Evolutionary conservation across 495 filamentous ascomycete genomes (phyloP).

Genomic region (Trichocladium uniseriatum): DNA sequence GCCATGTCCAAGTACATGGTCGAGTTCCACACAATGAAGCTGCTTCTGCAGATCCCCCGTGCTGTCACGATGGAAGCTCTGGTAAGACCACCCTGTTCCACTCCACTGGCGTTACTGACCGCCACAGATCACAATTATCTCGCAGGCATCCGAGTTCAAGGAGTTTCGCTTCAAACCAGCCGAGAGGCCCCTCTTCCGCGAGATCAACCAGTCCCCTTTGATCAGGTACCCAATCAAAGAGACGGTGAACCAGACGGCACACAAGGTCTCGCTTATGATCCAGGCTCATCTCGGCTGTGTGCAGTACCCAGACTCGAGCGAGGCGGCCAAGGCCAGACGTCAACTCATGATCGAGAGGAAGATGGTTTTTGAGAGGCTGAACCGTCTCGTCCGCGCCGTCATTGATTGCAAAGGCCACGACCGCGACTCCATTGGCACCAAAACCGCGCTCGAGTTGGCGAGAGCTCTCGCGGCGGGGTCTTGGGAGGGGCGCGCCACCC

Average conservation of each 20-base stretch:
- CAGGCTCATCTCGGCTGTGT: constrained; percentile 71
- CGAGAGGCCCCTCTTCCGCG: constrained; percentile 70
- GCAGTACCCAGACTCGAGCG: constrained; percentile 57
- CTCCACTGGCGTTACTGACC: constrained; percentile 44
- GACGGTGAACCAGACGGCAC: constrained; percentile 56
- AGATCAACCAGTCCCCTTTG: constrained; percentile 64
- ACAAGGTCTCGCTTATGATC: constrained; percentile 83
- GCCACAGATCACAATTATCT: constrained; percentile 35
- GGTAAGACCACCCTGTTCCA: constrained; percentile 39
- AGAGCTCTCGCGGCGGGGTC: constrained; percentile 68
- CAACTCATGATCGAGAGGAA: constrained; percentile 61
- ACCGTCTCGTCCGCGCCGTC: constrained; percentile 70
- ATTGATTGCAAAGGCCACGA: constrained; percentile 70
- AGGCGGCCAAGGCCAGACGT: constrained; percentile 49
- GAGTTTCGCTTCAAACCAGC: constrained; percentile 59
- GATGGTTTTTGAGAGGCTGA: constrained; percentile 62
- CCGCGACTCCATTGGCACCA: constrained; percentile 55
- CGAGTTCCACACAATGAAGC: constrained; percentile 82
- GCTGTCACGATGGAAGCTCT: constrained; percentile 59
- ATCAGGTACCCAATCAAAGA: constrained; percentile 76
- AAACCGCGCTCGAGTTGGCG: constrained; percentile 67
- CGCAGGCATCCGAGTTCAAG: constrained; percentile 68
- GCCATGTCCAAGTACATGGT: constrained; percentile 94
- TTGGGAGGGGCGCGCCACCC: constrained; percentile 79
- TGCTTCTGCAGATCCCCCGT: constrained; percentile 52